phyloP scores from a whole-genome alignment of 2,329 filamentous ascomycete species.

The Stromatinia cepivora region DNA sequence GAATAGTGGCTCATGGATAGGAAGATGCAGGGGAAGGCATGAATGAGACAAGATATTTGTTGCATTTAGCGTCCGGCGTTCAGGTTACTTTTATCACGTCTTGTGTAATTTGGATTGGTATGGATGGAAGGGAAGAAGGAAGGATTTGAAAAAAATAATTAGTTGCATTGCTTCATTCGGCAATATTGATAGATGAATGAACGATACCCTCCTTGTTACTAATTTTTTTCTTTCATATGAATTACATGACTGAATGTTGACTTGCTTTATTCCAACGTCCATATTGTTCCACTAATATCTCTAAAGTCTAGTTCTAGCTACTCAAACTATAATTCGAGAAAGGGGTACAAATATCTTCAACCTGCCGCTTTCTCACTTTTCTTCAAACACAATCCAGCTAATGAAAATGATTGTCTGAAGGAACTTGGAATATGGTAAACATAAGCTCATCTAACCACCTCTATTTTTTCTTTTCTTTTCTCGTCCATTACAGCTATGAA shows the following conservation, averaged over 20 bases:
- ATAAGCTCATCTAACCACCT: neutral
- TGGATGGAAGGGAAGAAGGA: slow-evolving; percentile 5
- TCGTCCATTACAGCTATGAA: too few species aligned
- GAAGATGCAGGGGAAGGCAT: neutral
- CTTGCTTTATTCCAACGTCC: neutral
- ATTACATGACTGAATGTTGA: neutral
- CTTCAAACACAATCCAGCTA: neutral
- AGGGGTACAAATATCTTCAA: neutral
- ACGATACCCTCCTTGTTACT: slow-evolving; percentile 4
- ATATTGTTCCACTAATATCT: neutral
- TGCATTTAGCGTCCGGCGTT: slow-evolving; percentile 26
- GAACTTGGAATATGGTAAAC: neutral
- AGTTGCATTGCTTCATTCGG: neutral
- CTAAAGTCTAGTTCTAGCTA: neutral
- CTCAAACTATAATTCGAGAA: neutral
- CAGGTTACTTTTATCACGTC: slow-evolving; percentile 8
- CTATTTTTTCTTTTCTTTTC: too few species aligned
- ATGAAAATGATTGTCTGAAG: neutral
- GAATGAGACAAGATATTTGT: neutral
- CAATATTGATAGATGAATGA: slow-evolving; percentile 8
- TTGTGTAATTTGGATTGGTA: slow-evolving; percentile 10
- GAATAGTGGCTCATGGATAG: neutral
- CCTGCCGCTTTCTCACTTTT: too few species aligned
- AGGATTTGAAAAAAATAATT: slow-evolving; percentile 1
- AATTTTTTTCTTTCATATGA: neutral